phyloP scores from a whole-genome alignment of 1,139 yeast genomes.

The Dujonia santamariae region DNA sequence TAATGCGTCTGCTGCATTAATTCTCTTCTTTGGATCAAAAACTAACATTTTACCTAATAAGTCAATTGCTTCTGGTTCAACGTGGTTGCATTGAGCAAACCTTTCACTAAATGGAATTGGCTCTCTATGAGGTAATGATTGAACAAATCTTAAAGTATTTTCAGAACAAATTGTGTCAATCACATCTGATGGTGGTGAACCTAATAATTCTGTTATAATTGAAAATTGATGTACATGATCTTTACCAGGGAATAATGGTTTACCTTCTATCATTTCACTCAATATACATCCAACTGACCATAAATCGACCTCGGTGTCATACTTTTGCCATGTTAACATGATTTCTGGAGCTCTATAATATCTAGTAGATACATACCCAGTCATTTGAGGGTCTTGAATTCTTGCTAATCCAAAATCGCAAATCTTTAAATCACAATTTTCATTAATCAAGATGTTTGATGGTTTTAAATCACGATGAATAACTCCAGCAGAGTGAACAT shows the following conservation, averaged over 20 bases:
- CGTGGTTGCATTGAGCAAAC: constrained; percentile 62
- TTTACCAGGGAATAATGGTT: constrained; percentile 96
- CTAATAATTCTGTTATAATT: constrained; percentile 91
- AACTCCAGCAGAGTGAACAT: constrained; percentile 96
- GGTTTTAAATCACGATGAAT: constrained; percentile 96
- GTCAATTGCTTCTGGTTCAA: constrained; percentile 92
- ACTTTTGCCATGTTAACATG: constrained; percentile 99
- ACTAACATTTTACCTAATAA: constrained; percentile 85
- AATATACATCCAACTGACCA: constrained; percentile 99
- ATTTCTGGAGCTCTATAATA: constrained; percentile 98
- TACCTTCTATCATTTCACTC: constrained; percentile 99
- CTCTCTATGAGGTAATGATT: constrained; percentile 88
- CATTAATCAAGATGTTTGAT: constrained; percentile 86
- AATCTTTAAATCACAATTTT: constrained; percentile 92
- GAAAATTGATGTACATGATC: constrained; percentile 98
- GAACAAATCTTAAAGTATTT: constrained; percentile 90
- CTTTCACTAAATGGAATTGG: constrained; percentile 84
- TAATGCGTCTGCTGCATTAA: constrained; percentile 87
- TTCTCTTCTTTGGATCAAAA: constrained; percentile 91
- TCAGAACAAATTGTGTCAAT: constrained; percentile 95
- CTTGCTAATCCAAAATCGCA: constrained; percentile 97
- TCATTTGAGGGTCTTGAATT: constrained; percentile 98
- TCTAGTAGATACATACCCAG: constrained; percentile 95
- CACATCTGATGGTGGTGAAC: constrained; percentile 95
- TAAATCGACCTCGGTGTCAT: constrained; percentile 97